phyloP scores from a whole-genome alignment of 2,329 filamentous ascomycete genomes.

The Remersonia thermophila region DNA sequence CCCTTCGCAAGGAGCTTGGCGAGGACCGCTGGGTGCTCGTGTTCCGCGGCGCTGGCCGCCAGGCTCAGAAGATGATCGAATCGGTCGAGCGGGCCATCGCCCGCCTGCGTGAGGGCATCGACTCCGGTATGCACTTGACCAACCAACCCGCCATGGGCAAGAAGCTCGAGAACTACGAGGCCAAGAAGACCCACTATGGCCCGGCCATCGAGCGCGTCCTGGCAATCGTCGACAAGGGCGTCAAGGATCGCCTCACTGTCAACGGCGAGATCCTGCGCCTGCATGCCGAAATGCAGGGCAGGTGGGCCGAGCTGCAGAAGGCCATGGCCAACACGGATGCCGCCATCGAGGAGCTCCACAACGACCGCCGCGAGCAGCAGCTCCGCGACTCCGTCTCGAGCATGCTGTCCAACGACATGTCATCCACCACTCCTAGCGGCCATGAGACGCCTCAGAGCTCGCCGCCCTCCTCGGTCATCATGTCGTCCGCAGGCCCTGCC shows the following conservation, averaged over 20 bases:
- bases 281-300: constrained; percentile 72
- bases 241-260: constrained; percentile 86
- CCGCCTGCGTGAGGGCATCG: constrained; percentile 71
- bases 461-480: constrained; percentile 48
- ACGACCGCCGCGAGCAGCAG: constrained; percentile 54
- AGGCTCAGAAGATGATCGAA: constrained; percentile 93
- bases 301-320: constrained; percentile 64
- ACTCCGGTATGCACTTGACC: constrained; percentile 60
- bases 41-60: constrained; percentile 81
- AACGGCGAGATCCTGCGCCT: constrained; percentile 89
- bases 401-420: constrained; percentile 73
- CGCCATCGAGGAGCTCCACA: constrained; percentile 59
- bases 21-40: constrained; percentile 95
- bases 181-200: constrained; percentile 87
- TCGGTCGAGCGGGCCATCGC: constrained; percentile 78
- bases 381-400: constrained; percentile 88
- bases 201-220: constrained; percentile 86
- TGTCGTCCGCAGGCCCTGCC: constrained; percentile 39
- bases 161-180: constrained; percentile 86
- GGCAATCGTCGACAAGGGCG: constrained; percentile 88
- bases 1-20: constrained; percentile 75
- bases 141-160: constrained; percentile 60
- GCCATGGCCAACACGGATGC: constrained; percentile 68
- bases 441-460: constrained; percentile 60
- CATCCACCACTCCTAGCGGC: constrained; percentile 50